A percentile compares a stretch with the other conserved stretches of the same genome.
Evolutionary conservation across 345 rosid species (phyloP).

Genomic region (Jatropha curcas): DNA sequence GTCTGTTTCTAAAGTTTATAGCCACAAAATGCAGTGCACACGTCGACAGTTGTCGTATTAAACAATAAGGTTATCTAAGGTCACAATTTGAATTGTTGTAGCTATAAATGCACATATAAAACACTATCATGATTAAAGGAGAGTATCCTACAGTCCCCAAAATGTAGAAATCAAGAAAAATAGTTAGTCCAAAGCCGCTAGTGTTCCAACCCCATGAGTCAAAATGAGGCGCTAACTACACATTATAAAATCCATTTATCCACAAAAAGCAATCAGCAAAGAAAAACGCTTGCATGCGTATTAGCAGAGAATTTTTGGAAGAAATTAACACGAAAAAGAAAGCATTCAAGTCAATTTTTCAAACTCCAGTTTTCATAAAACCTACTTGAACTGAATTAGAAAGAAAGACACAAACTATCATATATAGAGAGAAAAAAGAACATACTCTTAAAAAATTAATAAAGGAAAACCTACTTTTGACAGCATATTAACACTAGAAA

Average conservation of each 20-base stretch:
- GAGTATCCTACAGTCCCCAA: neutral
- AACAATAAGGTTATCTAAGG: neutral
- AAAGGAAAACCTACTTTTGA: no score
- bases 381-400: no score
- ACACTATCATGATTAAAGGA: neutral
- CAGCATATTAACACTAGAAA: no score
- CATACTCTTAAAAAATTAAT: no score
- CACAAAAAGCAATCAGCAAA: neutral
- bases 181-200: neutral
- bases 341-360: neutral
- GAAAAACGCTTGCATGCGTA: neutral
- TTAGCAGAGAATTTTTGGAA: neutral
- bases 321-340: no score
- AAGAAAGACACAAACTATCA: no score
- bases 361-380: neutral
- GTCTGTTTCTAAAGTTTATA: neutral
- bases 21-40: no score
- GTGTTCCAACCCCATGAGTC: neutral
- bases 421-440: no score
- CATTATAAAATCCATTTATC: neutral
- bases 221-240: neutral
- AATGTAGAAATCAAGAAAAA: neutral
- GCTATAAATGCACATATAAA: neutral
- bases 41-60: neutral
- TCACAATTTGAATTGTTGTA: neutral